Percentiles rank a stretch among this genome's conserved stretches.
phyloP scores from a whole-genome alignment of 805 yeast species.

The Nakazawaea pomicola region DNA sequence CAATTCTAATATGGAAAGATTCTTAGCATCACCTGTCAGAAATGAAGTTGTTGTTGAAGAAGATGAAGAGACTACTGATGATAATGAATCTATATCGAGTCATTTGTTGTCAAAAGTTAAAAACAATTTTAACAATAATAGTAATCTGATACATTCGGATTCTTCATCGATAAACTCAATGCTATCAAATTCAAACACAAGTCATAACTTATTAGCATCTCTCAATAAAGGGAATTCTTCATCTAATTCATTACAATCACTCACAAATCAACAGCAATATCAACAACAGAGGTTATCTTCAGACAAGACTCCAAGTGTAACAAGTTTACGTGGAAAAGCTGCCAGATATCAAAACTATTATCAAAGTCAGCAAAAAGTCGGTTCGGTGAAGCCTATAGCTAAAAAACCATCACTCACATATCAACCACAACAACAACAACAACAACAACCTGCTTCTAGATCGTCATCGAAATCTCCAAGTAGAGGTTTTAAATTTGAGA shows the following conservation, averaged over 20 bases:
- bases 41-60: slow-evolving; percentile 12
- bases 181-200: not conserved
- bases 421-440: too few species aligned
- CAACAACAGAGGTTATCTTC: slow-evolving; percentile 1
- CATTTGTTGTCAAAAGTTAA: slow-evolving; percentile 6
- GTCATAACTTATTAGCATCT: not conserved
- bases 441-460: not conserved
- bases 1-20: slow-evolving; percentile 7
- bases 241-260: slow-evolving; percentile 1
- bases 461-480: slow-evolving; percentile 8
- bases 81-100: slow-evolving; percentile 7
- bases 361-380: slow-evolving; percentile 21
- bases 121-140: not conserved
- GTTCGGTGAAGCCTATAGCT: not conserved
- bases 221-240: slow-evolving; percentile 1
- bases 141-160: not conserved
- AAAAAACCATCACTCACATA: too few species aligned
- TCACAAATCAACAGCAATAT: not conserved
- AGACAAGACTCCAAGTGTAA: slow-evolving; percentile 6
- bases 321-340: slow-evolving; percentile 11
- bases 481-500: slow-evolving; percentile 28
- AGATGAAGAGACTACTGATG: slow-evolving; percentile 11
- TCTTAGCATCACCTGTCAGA: slow-evolving; percentile 11
- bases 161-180: slow-evolving; percentile 7
- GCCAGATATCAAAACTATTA: slow-evolving; percentile 26